A percentile compares a stretch with the other conserved stretches of the same genome.
These are phyloP conservation scores for Osmanthus fragrans DNA, from an alignment of 257 asterid species.

Conservation along the genomic window DNA sequence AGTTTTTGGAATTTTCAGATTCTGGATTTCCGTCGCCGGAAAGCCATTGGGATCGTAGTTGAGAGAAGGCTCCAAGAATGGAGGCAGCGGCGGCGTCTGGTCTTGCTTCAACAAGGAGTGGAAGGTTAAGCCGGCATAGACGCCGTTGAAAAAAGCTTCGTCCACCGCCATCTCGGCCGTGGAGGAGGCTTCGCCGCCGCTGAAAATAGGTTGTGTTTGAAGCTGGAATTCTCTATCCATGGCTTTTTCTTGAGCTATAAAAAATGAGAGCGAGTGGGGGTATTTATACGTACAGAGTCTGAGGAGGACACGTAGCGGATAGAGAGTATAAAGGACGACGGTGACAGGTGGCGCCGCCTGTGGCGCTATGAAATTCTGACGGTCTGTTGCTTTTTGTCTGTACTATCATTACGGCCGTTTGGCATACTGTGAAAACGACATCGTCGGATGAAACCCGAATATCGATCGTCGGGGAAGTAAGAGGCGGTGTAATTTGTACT, in stretches of 20 bases:
- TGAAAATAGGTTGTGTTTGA: background rate
- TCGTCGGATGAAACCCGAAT: background rate
- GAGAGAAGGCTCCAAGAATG: constrained; percentile 9
- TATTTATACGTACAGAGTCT: background rate
- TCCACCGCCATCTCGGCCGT: constrained; percentile 23
- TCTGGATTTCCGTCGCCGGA: constrained; percentile 11
- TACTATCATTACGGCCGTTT: constrained; percentile 22
- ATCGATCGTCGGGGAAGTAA: too few relatives aligned
- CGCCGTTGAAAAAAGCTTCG: constrained; percentile 46
- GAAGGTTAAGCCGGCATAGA: constrained; percentile 45
- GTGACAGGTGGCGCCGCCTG: constrained; percentile 17
- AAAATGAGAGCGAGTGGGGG: background rate
- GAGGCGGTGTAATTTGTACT: too few relatives aligned
- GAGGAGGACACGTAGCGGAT: constrained; percentile 29
- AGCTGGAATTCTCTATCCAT: constrained; percentile 38
- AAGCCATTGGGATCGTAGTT: constrained; percentile 7
- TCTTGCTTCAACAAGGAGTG: constrained; percentile 33
- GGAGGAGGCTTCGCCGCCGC: constrained; percentile 17
- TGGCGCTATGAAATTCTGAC: constrained; percentile 24
- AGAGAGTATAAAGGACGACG: constrained; percentile 3
- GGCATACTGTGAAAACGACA: constrained; percentile 24
- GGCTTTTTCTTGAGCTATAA: background rate
- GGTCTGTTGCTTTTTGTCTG: constrained; percentile 26
- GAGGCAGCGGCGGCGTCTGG: background rate
- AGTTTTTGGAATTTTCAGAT: constrained; percentile 28